Evolutionary conservation across 306 rosid species (phyloP).

Genomic region (Cucumis hystrix): DNA sequence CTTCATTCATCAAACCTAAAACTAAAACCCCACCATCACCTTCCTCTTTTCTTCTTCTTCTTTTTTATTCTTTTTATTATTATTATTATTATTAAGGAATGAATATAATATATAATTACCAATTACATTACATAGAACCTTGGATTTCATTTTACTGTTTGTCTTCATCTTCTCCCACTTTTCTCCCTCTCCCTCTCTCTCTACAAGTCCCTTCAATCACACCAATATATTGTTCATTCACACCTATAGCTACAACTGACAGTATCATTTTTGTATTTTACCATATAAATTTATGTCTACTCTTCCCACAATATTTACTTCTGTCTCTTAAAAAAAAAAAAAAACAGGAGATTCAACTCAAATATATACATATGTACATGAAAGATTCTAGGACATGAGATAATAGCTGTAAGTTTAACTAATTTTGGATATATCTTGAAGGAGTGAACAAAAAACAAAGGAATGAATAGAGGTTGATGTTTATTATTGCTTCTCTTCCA

Average conservation of each 20-base stretch:
- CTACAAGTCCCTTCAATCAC: not conserved
- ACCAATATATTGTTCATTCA: not conserved
- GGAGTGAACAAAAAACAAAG: not conserved
- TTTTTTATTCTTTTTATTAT: too few species aligned
- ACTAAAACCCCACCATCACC: too few species aligned
- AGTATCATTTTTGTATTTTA: not conserved
- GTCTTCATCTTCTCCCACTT: slow-evolving; percentile 47
- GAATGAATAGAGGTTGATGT: not conserved
- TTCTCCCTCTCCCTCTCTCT: slow-evolving; percentile 9
- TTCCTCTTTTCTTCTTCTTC: too few species aligned
- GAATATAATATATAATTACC: too few species aligned
- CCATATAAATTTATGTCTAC: not conserved
- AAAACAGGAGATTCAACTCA: not conserved
- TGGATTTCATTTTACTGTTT: slow-evolving; percentile 55
- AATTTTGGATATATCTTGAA: not conserved
- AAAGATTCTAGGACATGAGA: not conserved
- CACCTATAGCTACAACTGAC: not conserved
- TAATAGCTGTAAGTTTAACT: not conserved
- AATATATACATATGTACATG: not conserved
- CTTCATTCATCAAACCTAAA: slow-evolving; percentile 5
- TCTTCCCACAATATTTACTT: too few species aligned
- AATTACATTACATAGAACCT: slow-evolving; percentile 30
- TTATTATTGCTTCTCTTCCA: not conserved
- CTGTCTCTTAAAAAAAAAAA: too few species aligned
- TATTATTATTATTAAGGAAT: too few species aligned